These are phyloP conservation scores for Aureobasidium melanogenum DNA, from an alignment of 2,329 filamentous ascomycete species.

Conservation along the genomic window DNA sequence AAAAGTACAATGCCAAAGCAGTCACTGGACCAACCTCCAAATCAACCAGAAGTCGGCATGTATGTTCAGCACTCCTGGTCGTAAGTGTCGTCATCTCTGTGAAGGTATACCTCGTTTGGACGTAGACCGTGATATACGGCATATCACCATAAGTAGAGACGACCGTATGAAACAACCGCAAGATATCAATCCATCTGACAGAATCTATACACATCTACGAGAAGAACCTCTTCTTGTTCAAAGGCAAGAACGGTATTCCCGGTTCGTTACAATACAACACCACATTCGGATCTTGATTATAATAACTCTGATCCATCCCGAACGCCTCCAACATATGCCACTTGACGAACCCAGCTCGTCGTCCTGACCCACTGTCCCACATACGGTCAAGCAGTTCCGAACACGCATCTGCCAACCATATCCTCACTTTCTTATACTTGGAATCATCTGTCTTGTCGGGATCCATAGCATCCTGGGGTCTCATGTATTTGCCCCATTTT, in stretches of 20 bases:
- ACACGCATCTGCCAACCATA: neutral
- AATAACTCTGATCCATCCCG: neutral
- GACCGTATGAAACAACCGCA: neutral
- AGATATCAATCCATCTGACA: no score
- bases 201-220: neutral
- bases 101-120: no score
- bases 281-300: neutral
- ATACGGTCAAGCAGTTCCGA: neutral
- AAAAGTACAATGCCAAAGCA: no score
- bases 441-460: neutral
- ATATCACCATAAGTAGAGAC: neutral
- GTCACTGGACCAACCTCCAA: no score
- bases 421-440: neutral
- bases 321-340: neutral
- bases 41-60: no score
- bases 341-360: neutral
- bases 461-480: neutral
- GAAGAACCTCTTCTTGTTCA: neutral
- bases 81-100: no score
- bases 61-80: no score
- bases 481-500: neutral
- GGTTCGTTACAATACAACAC: neutral
- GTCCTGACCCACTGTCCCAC: neutral
- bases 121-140: neutral
- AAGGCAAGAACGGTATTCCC: neutral